Evolutionary conservation across 2,329 filamentous ascomycete genomes (phyloP), one percentile per base, ranked within the genome.

Genomic region (Ceratocystis ficicola): DNA sequence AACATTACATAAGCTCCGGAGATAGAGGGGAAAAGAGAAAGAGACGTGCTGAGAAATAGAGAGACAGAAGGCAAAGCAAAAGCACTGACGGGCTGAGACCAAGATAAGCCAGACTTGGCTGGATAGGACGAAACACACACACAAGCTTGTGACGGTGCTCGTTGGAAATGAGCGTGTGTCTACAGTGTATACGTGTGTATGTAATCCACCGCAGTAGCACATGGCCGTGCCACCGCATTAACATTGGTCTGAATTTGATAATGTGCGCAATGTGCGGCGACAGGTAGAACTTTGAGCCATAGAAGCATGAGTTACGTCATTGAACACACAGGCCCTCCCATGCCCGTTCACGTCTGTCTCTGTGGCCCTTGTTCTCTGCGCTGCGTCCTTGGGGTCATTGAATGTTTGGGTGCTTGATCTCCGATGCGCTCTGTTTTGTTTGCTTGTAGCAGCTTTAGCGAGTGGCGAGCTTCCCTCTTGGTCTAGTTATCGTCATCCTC

Each of bases 21-120:
- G n/a, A 7, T 36, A 5, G n/a, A 44, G 32, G 44, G 32, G 20
- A 57, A 57, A 60, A 65, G 15, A 65, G 36, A 20, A 48, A 60
- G 10, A 44, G 22, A 60, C 28, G 20, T 15, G 17, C 46, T 25
- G 10, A 12, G 36, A 50, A 50, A 50, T 10, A 20, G 46, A 50
- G 22, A 22, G 46, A 50, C n/a, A 20, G 3, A n/a, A 2, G 46
- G 17, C n/a, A n/a, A 50, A 50, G 17, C n/a, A n/a, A 50, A 50
- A 20, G 46, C 7, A 8, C n/a, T 17, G 32, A 46, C 20, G 46
- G 5, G 12, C 44, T 25, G 17, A 15, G 36, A 41, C 36, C 36
- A 12, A 41, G 36, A 41, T 10, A 41, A 41, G 36, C 36, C 36
- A 41, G 3, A 4, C 36, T 12, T 41, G 36, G 36, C 36, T 41